phyloP scores from a whole-genome alignment of 805 yeast species.

The Cyberlindnera sargentensis region DNA sequence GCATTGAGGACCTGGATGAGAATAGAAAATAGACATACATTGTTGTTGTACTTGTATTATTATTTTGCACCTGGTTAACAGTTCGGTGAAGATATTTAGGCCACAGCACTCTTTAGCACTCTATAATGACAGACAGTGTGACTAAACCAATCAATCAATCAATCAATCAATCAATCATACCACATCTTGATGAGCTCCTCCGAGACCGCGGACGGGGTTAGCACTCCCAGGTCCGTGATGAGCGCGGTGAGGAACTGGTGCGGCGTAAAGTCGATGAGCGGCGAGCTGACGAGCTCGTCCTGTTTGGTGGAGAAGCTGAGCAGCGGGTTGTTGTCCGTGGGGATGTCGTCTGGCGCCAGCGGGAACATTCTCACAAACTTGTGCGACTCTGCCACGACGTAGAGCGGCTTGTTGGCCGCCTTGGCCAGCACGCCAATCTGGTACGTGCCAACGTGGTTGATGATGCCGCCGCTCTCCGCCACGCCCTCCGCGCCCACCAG shows the following conservation, averaged over 20 bases:
- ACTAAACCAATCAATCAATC: too few relatives aligned
- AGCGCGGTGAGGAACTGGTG: slow-evolving; percentile 93
- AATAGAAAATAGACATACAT: slow-evolving; percentile 11
- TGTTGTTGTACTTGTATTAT: too few relatives aligned
- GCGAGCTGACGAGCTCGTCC: slow-evolving; percentile 36
- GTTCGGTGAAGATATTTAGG: too few relatives aligned
- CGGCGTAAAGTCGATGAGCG: slow-evolving; percentile 86
- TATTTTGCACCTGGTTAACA: too few relatives aligned
- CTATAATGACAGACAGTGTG: too few relatives aligned
- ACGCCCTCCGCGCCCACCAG: slow-evolving; percentile 99
- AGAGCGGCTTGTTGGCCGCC: slow-evolving; percentile 85
- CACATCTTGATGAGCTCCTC: slow-evolving; percentile 97
- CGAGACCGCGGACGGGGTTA: slow-evolving; percentile 97
- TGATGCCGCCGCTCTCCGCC: slow-evolving; percentile 97
- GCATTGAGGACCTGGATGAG: slow-evolving; percentile 30
- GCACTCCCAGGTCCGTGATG: slow-evolving; percentile 92
- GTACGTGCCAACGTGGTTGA: slow-evolving; percentile 90
- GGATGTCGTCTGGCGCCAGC: slow-evolving; percentile 84
- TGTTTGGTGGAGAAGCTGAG: slow-evolving; percentile 31
- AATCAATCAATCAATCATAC: slow-evolving; percentile 58
- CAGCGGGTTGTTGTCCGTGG: slow-evolving; percentile 44
- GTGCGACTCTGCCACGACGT: slow-evolving; percentile 91
- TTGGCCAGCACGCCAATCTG: slow-evolving; percentile 92
- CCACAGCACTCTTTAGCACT: too few relatives aligned
- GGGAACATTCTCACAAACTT: slow-evolving; percentile 97